Evolutionary conservation across 306 rosid genomes (phyloP), one percentile per base, ranked within the genome.

Genomic region (Prunus mira): DNA sequence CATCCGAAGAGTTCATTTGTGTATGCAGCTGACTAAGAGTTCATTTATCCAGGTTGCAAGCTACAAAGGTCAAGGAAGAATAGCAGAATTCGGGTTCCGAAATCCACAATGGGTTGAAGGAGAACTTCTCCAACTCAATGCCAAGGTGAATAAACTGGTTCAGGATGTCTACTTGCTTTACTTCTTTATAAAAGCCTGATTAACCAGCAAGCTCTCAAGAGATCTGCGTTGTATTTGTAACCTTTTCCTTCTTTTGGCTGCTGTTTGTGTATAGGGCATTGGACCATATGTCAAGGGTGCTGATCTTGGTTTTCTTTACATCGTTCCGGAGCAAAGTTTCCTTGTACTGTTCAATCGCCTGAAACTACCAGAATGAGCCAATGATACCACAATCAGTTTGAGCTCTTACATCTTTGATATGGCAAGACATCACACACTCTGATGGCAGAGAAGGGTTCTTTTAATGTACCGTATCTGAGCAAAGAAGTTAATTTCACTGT

Each of bases 81-180:
- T 87, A 79, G 96, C 99, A n/a, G 98, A 89, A 74, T 82, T 86
- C 43, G 97, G 99, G 78, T 93, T 87, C 78, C 80, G 24, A 83
- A 89, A 87, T 81, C 94, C 99, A 74, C 85, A 88, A 82, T 96
- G 99, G 99, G 94, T 96, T 24, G 96, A 96, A 10, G 99, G 99
- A 76, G 99, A 96, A 85, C 87, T 96, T 76, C 96, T 96, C 75
- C 98, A 93, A 81, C 90, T 96, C 79, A 93, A 87, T 75, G 92
- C 93, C 86, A 96, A 88, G 98, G 99, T 96, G 87, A 80, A 67
- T n/a, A 73, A 67, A 51, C 63, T 4, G 10, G 75, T 43, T 50
- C 54, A 58, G 43, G 22, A 81, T 20, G 14, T 70, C 67, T 74
- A 28, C 20, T 27, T 27, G 15, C 41, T 66, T 65, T 51, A 50